These are phyloP conservation scores for Ogataea wickerhamii DNA, from an alignment of 805 yeast genomes.

Conservation along the genomic window DNA sequence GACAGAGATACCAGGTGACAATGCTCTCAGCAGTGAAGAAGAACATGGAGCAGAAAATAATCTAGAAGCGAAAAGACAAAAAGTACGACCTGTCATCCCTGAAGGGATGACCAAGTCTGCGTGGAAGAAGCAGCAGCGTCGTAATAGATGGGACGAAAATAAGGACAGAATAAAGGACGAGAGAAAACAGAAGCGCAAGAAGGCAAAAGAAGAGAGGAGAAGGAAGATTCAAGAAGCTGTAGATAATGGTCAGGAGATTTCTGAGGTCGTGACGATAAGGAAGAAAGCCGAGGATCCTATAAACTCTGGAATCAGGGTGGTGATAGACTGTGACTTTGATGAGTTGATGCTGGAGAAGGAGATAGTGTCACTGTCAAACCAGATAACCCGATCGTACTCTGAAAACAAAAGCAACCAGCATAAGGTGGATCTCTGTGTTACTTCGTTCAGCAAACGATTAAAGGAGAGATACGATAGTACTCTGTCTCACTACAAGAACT, in stretches of 20 bases:
- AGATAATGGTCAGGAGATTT: conserved; percentile 36
- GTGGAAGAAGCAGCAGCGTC: conserved; percentile 70
- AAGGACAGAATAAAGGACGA: conserved; percentile 56
- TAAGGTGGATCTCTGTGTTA: conserved; percentile 55
- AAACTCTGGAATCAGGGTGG: conserved; percentile 47
- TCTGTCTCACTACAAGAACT: conserved; percentile 54
- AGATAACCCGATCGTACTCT: conserved; percentile 78
- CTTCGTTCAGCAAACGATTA: conserved; percentile 64
- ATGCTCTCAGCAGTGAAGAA: too few relatives aligned
- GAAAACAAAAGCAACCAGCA: conserved; percentile 61
- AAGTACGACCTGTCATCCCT: conserved; percentile 44
- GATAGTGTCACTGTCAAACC: conserved; percentile 67
- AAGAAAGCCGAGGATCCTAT: conserved; percentile 44
- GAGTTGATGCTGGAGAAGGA: conserved; percentile 79
- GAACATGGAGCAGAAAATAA: too few relatives aligned
- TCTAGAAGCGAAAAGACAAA: conserved; percentile 2
- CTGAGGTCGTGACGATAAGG: conserved; percentile 34
- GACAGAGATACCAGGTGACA: too few relatives aligned
- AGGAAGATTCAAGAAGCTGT: conserved; percentile 33
- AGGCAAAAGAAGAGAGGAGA: conserved; percentile 31
- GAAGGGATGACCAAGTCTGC: conserved; percentile 85
- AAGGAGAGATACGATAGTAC: conserved; percentile 64
- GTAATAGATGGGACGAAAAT: conserved; percentile 53
- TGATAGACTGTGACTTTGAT: conserved; percentile 91
- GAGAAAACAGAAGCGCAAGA: conserved; percentile 54